Evolutionary conservation across 225 moss, liverwort and hornwort species (phyloP).

Genomic region (Ulota crispa): DNA sequence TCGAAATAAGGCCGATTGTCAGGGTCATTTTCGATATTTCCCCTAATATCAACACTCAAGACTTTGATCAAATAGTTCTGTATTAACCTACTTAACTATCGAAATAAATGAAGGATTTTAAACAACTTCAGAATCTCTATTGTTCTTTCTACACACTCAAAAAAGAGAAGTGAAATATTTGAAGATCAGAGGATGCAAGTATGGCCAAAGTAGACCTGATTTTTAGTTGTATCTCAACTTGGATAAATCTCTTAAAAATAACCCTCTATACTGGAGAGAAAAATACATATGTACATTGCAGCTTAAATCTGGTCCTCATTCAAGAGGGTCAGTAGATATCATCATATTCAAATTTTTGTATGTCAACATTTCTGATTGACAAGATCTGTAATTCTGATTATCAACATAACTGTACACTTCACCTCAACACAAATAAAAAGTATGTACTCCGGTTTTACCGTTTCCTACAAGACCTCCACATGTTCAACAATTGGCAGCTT

Average conservation of each 20-base stretch:
- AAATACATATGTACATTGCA: neutral
- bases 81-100: too few relatives aligned
- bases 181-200: neutral
- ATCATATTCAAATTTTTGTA: neutral
- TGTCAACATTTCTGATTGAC: neutral
- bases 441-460: neutral
- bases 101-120: too few relatives aligned
- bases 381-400: neutral
- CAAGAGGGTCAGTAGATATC: neutral
- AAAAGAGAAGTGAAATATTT: neutral
- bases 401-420: neutral
- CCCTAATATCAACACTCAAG: too few relatives aligned
- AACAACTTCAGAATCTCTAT: too few relatives aligned
- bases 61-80: too few relatives aligned
- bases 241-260: neutral
- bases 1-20: too few relatives aligned
- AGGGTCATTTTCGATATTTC: too few relatives aligned
- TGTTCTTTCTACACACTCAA: neutral
- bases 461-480: slow-evolving; percentile 27
- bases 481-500: slow-evolving; percentile 33
- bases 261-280: neutral
- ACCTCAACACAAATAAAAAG: slow-evolving; percentile 1
- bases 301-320: neutral
- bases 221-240: neutral
- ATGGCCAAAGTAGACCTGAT: neutral